Evolutionary conservation across 495 filamentous ascomycete species (phyloP), one percentile per base, ranked within the genome.

Genomic region (Annulohypoxylon nitens): DNA sequence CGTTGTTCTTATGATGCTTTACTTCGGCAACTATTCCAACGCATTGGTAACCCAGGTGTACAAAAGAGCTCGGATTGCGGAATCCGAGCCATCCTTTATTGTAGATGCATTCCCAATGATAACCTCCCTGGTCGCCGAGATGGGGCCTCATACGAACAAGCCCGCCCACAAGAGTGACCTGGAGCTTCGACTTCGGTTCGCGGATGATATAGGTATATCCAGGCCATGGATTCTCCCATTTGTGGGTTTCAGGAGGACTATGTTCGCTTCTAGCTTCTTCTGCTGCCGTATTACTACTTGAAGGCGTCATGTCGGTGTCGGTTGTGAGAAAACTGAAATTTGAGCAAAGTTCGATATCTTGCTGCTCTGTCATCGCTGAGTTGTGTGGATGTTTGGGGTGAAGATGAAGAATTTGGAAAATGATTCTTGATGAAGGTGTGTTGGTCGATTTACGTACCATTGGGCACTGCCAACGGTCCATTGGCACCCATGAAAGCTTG

Each of bases 31-130:
- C 23, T 1, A 64, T 33, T 2, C 41, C 53, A 2, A 16, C 14
- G 33, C 23, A 14, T 30, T 81, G 61, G 41, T 79, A 79, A 1
- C 80, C 80, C 2, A 83, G 70, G 26, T 77, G 70, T 25, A 69
- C 63, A 12, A 69, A 66, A 12, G 65, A 76, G 36, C 51, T 65
- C 2, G 60, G 59, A 45, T 80, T 80, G 5, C 66, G 75, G 67
- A 83, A 83, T 23, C 81, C 81, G 12, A 83, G 69, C 78, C 79
- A 82, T 25, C 81, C 81, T 51, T 81, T 73, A 14, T 67, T 76
- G 60, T 81, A 80, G 41, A 79, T 67, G 65, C 81, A 83, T 18
- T 14, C 34, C 81, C 81, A 83, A 67, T 83, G 74, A 18, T 76
- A 77, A 6, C 78, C 78, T 25, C 79, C 81, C 41, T 63, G 74